Percentiles rank a stretch among this genome's conserved stretches.
Evolutionary conservation across 2,329 filamentous ascomycete genomes (phyloP).

Genomic region (Phialophora verrucosa): DNA sequence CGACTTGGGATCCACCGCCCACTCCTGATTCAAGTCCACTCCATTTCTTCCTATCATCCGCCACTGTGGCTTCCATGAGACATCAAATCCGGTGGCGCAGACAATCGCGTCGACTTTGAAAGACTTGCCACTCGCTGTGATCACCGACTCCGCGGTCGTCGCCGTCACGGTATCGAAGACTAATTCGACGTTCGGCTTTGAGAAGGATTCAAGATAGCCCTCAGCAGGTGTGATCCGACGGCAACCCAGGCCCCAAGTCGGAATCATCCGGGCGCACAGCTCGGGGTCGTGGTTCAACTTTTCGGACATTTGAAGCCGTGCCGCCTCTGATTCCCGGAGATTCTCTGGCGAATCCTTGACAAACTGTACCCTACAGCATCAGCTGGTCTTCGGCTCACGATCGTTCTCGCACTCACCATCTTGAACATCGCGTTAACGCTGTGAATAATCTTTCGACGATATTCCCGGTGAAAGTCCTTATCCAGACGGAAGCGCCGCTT

Average conservation of each 20-base stretch:
- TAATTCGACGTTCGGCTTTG: conserved; percentile 47
- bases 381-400: too few species aligned
- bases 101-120: conserved; percentile 43
- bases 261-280: conserved; percentile 38
- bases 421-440: conserved; percentile 31
- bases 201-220: conserved; percentile 59
- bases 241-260: conserved; percentile 48
- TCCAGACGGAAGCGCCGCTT: conserved; percentile 41
- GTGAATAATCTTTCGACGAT: conserved; percentile 44
- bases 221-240: conserved; percentile 40
- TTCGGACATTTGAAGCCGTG: conserved; percentile 26
- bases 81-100: conserved; percentile 32
- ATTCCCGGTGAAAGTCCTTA: conserved; percentile 42
- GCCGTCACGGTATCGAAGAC: conserved; percentile 43
- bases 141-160: conserved; percentile 43
- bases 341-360: conserved; percentile 28
- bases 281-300: conserved; percentile 35
- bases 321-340: conserved; percentile 18
- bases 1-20: conserved; percentile 40
- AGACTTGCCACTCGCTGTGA: conserved; percentile 34
- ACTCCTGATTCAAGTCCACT: conserved; percentile 40
- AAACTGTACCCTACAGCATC: background rate
- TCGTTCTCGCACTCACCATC: background rate
- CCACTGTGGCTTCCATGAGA: conserved; percentile 45
- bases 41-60: conserved; percentile 44